Conservation (phyloP, 176 grass and related monocot species). For the Secale cereale region DNA sequence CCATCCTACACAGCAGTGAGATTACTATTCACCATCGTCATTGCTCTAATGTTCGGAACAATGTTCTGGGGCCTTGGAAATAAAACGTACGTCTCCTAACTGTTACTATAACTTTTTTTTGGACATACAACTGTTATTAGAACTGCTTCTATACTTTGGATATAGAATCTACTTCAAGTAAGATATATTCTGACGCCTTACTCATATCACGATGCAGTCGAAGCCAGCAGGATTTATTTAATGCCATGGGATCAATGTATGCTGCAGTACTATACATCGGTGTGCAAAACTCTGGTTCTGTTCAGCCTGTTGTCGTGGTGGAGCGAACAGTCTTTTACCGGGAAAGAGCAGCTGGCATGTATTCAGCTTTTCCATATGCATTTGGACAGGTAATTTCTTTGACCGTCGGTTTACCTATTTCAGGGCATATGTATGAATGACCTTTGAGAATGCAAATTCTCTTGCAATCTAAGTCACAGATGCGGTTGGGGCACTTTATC, state of each 20-base stretch:
- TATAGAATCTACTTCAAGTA: background rate
- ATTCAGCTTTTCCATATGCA: conserved; percentile 89
- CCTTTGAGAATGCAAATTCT: background rate
- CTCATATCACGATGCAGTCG: conserved; percentile 20
- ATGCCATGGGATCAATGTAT: conserved; percentile 85
- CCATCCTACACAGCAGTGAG: conserved; percentile 65
- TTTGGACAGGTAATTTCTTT: conserved; percentile 64
- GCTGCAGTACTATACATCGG: conserved; percentile 73
- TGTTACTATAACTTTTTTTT: background rate
- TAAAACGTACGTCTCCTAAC: conserved; percentile 43
- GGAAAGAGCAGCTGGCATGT: conserved; percentile 82
- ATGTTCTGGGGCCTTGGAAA: conserved; percentile 67
- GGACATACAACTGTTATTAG: background rate
- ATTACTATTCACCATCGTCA: conserved; percentile 55
- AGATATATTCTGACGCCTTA: conserved; percentile 12
- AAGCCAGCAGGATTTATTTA: conserved; percentile 57
- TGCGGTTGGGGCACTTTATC: background rate
- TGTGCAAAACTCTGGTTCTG: conserved; percentile 56
- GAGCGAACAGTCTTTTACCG: conserved; percentile 82
- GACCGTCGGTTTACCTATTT: background rate
- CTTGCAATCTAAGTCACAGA: background rate
- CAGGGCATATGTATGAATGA: background rate
- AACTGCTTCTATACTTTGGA: background rate
- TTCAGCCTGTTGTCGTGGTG: conserved; percentile 71
- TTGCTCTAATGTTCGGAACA: conserved; percentile 67